Percentiles rank a stretch among this genome's conserved stretches.
Evolutionary conservation across 768 basidiomycete species (phyloP).

Genomic region (Termitomyces sp.): DNA sequence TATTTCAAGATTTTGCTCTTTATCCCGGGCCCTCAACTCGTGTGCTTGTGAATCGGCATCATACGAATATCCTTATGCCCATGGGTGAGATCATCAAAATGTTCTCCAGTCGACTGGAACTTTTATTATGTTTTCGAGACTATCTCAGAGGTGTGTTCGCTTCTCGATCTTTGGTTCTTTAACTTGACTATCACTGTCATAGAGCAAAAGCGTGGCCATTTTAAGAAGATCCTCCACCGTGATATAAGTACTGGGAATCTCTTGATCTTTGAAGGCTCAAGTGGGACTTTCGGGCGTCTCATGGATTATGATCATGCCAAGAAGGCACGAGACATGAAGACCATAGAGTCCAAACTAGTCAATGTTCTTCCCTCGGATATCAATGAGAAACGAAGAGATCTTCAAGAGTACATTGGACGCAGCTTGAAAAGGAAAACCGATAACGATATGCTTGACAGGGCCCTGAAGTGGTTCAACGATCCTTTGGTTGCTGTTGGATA

Average conservation of each 20-base stretch:
- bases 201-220: not conserved
- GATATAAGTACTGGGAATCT: not conserved
- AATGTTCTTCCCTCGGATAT: no score
- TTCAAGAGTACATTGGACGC: accelerated
- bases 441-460: no score
- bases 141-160: not conserved
- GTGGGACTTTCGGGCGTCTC: not conserved
- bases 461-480: no score
- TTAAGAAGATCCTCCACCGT: not conserved
- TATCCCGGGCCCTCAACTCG: not conserved
- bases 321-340: not conserved
- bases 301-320: constrained; percentile 6
- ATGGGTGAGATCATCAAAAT: not conserved
- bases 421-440: no score
- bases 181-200: not conserved
- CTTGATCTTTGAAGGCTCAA: not conserved
- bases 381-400: not conserved
- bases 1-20: not conserved
- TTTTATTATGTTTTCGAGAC: not conserved
- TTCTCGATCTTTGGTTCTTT: not conserved
- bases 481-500: no score
- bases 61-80: not conserved
- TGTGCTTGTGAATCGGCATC: not conserved
- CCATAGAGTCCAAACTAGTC: not conserved
- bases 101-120: not conserved